Evolutionary conservation across 192 early-diverging fungal species (phyloP).

Genomic region (Globomyces pollinis-pini): DNA sequence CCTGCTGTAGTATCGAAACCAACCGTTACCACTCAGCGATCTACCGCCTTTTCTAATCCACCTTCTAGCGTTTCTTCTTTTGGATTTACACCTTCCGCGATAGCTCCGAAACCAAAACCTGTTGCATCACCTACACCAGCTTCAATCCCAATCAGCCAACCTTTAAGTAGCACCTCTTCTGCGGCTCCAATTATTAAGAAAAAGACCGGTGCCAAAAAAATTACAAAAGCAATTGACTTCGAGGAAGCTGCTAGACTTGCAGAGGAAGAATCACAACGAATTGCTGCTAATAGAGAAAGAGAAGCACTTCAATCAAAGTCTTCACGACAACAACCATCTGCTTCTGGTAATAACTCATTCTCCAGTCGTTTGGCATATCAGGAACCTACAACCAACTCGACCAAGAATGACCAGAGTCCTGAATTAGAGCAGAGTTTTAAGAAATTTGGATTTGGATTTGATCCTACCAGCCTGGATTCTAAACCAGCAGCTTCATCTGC

Average conservation of each 20-base stretch:
- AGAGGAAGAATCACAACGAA: constrained; percentile 70
- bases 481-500: constrained; percentile 13
- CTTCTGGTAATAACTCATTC: constrained; percentile 13
- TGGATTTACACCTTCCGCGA: constrained; percentile 19
- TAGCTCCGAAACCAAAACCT: constrained; percentile 11
- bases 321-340: constrained; percentile 18
- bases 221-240: constrained; percentile 73
- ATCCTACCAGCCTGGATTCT: background rate
- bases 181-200: constrained; percentile 35
- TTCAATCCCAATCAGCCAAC: background rate
- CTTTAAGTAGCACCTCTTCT: constrained; percentile 9
- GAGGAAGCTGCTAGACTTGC: constrained; percentile 86
- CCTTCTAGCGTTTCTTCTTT: background rate
- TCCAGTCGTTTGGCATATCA: constrained; percentile 44
- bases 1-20: background rate
- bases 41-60: too few relatives aligned
- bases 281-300: constrained; percentile 38
- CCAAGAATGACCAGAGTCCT: background rate
- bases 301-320: constrained; percentile 21
- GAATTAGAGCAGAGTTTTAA: constrained; percentile 15
- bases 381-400: constrained; percentile 13
- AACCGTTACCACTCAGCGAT: background rate
- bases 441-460: constrained; percentile 30
- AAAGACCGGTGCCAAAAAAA: constrained; percentile 86
- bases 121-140: background rate